Conservation (phyloP, 345 rosid species). For the Pelargonium nanum region DNA sequence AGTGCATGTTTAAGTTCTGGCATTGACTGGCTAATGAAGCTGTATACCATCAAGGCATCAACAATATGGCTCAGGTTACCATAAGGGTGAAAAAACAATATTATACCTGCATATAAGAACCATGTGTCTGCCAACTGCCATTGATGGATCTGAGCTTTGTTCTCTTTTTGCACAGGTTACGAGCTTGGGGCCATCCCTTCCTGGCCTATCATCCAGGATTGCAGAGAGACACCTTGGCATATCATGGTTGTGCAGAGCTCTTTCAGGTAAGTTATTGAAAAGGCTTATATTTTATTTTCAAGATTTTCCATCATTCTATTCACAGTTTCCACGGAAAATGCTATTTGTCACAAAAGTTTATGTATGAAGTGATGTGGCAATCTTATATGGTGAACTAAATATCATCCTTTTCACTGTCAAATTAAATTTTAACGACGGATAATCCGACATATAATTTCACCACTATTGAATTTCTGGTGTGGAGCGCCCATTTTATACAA, state of each 20-base stretch:
- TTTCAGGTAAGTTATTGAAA: conserved; percentile 81
- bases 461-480: too few species aligned
- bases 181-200: conserved; percentile 68
- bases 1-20: neutral
- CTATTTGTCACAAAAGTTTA: too few species aligned
- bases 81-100: neutral
- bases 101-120: neutral
- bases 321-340: too few species aligned
- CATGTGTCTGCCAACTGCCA: neutral
- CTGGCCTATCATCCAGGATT: conserved; percentile 88
- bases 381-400: too few species aligned
- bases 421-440: too few species aligned
- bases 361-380: too few species aligned
- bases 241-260: conserved; percentile 97
- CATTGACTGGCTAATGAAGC: neutral
- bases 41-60: too few species aligned
- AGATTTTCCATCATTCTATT: too few species aligned
- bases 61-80: neutral
- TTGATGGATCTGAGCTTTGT: neutral
- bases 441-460: too few species aligned
- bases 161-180: conserved; percentile 42
- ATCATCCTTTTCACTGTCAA: too few species aligned
- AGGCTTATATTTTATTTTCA: too few species aligned
- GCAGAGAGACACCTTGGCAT: conserved; percentile 72
- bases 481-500: too few species aligned